Conservation (phyloP, 192 early-diverging fungal species). For the Coemansia sp. region DNA sequence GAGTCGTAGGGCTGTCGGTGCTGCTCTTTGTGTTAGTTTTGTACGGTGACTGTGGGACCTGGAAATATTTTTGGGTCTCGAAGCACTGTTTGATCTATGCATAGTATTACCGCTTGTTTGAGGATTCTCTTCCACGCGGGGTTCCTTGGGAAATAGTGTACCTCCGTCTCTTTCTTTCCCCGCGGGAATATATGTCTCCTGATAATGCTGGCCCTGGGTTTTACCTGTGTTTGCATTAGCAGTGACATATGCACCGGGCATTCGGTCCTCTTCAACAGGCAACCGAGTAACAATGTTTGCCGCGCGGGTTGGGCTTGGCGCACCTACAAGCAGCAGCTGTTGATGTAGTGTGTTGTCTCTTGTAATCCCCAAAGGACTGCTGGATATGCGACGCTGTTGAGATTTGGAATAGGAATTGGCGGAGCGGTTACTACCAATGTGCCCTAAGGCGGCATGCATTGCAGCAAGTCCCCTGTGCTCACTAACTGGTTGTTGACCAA, state of each 20-base stretch:
- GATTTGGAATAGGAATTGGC: constrained; percentile 3
- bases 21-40: neutral
- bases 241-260: neutral
- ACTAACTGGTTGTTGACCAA: neutral
- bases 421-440: constrained; percentile 9
- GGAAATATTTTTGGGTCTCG: neutral
- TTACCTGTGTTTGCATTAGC: neutral
- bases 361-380: constrained; percentile 22
- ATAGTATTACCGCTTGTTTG: no score
- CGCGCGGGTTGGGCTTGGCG: constrained; percentile 13
- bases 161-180: neutral
- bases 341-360: constrained; percentile 21
- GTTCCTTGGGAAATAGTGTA: no score
- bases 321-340: constrained; percentile 30
- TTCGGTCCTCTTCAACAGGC: neutral
- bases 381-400: constrained; percentile 3
- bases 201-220: neutral
- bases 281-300: constrained; percentile 24
- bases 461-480: neutral
- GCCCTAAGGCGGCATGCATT: constrained; percentile 3
- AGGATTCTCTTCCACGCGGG: no score
- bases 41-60: neutral
- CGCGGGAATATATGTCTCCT: no score
- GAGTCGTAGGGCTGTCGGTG: neutral
- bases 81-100: no score